Base-by-base conservation (phyloP, 2,329 filamentous ascomycete genomes). In the Fusarium verticillioides region DNA sequence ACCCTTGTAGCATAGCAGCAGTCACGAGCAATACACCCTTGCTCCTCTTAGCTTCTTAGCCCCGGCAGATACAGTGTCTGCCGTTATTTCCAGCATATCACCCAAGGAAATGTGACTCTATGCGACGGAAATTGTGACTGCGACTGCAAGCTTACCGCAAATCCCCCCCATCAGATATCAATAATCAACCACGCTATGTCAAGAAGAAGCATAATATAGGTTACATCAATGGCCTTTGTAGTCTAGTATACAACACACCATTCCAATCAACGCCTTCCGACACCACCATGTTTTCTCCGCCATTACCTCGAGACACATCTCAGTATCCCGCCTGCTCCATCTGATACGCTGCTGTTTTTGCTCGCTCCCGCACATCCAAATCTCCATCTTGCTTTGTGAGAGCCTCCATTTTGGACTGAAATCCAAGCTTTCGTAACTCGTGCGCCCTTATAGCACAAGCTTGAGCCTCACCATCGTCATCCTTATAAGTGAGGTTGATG, bases 401-500 rank as follows among this genome's bases (percentile, higher is more conserved):
- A 70, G 83, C 84, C 79, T 90, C 86, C 72, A 96, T 85, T 75
- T 90, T 92, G 37, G 88, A 85, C 60, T 92, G 84, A 72, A 95
- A 92, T 0, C 94, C 94, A 32, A 96, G 82, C 60, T 89, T 88
- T 79, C 90, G 89, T 49, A 99, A 85, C 79, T 93, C 91, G 18
- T 84, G 80, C 0, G 91, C 92, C 59, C 96, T 88, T 75, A 91
- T 87, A 36, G 88, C 85, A 70, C 92, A 94, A 15, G 88, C 89
- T 28, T 86, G 84, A 26, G 86, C 84, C 75, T 97, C 95, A 36
- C 83, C 86, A 11, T 88, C 86, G 76, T 96, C 92, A 70, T 98
- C 95, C 70, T 92, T 87, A 86, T 92, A 97, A 1, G 94, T 93
- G 47, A 99, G 87, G 79, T 98, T 98, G 79, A 92, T 93, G 49